Conservation (phyloP, 2,329 filamentous ascomycete species). For the Monilinia fructigena region DNA sequence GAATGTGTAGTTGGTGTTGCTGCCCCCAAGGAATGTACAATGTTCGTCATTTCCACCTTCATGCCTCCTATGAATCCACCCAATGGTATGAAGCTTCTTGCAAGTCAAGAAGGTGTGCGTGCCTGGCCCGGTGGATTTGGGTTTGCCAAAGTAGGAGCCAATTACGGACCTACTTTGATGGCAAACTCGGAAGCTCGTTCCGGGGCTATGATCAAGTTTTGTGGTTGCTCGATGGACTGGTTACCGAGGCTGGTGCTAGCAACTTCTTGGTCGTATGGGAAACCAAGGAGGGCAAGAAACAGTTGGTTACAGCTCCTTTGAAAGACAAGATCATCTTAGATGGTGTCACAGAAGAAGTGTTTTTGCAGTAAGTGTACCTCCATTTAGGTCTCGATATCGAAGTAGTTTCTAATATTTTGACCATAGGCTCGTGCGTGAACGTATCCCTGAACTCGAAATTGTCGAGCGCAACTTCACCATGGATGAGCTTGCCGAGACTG, state of each 20-base stretch:
- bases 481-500: constrained; percentile 69
- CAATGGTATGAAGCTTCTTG: constrained; percentile 71
- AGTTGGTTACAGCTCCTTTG: constrained; percentile 81
- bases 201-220: constrained; percentile 84
- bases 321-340: constrained; percentile 82
- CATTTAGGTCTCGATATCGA: neutral
- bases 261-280: constrained; percentile 90
- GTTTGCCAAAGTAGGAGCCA: constrained; percentile 88
- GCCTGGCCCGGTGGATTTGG: constrained; percentile 94
- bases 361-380: constrained; percentile 59
- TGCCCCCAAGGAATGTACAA: constrained; percentile 75
- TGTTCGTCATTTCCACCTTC: constrained; percentile 75
- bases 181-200: constrained; percentile 72
- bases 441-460: constrained; percentile 53
- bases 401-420: neutral
- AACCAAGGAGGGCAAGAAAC: constrained; percentile 58
- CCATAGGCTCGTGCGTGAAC: constrained; percentile 21
- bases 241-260: constrained; percentile 87
- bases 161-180: constrained; percentile 82
- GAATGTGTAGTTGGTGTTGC: constrained; percentile 64
- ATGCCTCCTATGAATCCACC: constrained; percentile 56
- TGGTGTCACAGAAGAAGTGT: constrained; percentile 80
- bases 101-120: constrained; percentile 76
- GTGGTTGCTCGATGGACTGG: constrained; percentile 83
- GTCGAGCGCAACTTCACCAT: constrained; percentile 85